These are phyloP conservation scores for Shiraia bambusicola DNA, from an alignment of 2,329 filamentous ascomycete species.

Conservation along the genomic window DNA sequence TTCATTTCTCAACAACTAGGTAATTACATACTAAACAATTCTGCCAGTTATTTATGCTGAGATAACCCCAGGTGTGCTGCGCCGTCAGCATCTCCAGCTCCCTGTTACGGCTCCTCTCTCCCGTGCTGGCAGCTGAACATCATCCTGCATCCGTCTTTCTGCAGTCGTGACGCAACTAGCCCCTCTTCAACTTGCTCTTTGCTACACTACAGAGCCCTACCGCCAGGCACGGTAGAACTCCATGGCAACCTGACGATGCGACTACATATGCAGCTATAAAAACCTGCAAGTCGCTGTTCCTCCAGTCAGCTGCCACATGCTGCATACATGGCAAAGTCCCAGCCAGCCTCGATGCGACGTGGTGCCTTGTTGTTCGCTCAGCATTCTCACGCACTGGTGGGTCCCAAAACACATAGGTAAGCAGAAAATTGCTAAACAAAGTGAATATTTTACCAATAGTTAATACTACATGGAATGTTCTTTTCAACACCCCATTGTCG, in stretches of 20 bases:
- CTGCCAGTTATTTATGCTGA: slow-evolving; percentile 1
- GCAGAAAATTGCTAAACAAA: background rate
- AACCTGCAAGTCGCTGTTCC: slow-evolving; percentile 13
- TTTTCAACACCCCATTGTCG: too few species aligned
- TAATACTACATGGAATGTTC: too few species aligned
- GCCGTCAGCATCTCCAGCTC: background rate
- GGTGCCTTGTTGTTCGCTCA: slow-evolving; percentile 21
- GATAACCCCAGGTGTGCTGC: slow-evolving; percentile 1
- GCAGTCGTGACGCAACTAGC: slow-evolving; percentile 20
- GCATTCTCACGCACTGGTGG: background rate
- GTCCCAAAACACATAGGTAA: background rate
- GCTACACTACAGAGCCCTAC: slow-evolving; percentile 9
- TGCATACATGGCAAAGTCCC: slow-evolving; percentile 6
- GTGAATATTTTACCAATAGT: too few species aligned
- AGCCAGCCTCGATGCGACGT: slow-evolving; percentile 19
- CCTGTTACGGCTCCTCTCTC: background rate
- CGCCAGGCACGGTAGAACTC: slow-evolving; percentile 22
- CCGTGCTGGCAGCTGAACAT: background rate
- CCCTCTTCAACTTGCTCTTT: slow-evolving; percentile 8
- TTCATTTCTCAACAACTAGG: slow-evolving; percentile 21
- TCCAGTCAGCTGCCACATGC: slow-evolving; percentile 14
- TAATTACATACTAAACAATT: slow-evolving; percentile 7
- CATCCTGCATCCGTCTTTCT: background rate
- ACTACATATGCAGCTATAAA: slow-evolving; percentile 21
- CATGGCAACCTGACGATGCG: slow-evolving; percentile 24